These are phyloP conservation scores for Hypsizygus marmoreus DNA, from an alignment of 768 basidiomycete genomes.

Conservation along the genomic window DNA sequence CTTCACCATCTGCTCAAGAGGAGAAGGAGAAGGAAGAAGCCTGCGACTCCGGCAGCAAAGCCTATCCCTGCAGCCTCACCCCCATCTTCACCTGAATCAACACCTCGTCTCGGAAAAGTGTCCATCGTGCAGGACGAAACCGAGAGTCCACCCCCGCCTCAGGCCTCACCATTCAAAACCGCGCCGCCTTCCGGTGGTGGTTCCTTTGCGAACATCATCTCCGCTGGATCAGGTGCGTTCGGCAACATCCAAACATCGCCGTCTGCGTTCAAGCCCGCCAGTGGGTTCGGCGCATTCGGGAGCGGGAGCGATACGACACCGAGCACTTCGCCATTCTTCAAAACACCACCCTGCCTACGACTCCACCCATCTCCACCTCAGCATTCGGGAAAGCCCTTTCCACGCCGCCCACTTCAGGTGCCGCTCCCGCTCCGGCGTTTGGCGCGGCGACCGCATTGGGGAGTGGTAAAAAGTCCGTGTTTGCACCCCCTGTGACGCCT, in stretches of 20 bases:
- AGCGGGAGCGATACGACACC: constrained; percentile 40
- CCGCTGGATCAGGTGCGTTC: constrained; percentile 35
- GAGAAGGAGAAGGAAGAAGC: constrained; percentile 6
- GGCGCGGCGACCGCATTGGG: constrained; percentile 41
- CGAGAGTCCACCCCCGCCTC: constrained; percentile 14
- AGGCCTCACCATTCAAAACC: constrained; percentile 19
- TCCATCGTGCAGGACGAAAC: constrained; percentile 14
- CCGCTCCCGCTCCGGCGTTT: constrained; percentile 33
- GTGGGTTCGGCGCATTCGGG: constrained; percentile 52
- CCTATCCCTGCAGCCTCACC: constrained; percentile 13
- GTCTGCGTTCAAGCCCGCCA: constrained; percentile 41
- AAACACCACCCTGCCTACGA: constrained; percentile 34
- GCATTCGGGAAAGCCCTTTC: constrained; percentile 32
- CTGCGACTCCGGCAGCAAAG: constrained; percentile 5
- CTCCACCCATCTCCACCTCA: constrained; percentile 36
- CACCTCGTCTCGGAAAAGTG: constrained; percentile 16
- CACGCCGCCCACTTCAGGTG: constrained; percentile 21
- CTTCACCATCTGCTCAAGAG: constrained; percentile 7
- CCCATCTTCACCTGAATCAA: constrained; percentile 22
- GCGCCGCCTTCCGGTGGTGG: constrained; percentile 25
- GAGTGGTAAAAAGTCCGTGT: constrained; percentile 30
- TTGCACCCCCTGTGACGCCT: constrained; percentile 24
- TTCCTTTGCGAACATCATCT: constrained; percentile 13
- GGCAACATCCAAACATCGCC: constrained; percentile 37
- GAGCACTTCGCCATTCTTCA: constrained; percentile 57